Base-by-base conservation (phyloP, 768 basidiomycete species). In the Lactifluus volemus region DNA sequence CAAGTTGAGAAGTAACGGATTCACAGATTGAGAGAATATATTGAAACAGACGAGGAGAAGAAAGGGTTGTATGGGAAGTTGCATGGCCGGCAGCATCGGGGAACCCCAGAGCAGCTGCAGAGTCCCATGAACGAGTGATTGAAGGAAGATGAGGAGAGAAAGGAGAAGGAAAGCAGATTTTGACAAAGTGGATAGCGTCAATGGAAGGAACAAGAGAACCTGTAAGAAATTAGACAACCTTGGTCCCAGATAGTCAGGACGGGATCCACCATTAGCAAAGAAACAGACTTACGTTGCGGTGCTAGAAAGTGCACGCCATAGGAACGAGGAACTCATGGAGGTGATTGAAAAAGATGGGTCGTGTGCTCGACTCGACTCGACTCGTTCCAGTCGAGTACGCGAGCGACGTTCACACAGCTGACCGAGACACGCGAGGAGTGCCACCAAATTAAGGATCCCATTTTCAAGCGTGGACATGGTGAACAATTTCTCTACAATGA, bases 31-130 rank as follows among this genome's bases (percentile, higher is more conserved):
- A 2, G 89, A 82, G 72, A 91, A 92, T 41, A 84, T 79, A 70
- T 93, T 93, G 80, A 93, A 93, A 70, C 83, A 89, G 59, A 92
- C 82, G 52, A 93, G 84, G 47, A 93, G 83, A 38, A 93, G 79
- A 73, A 92, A 89, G 0, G 90, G 85, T 71, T 92, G 90, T 77
- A 91, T 84, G 9, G 91, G 91, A 36, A 92, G 81, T 74, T 93
- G 91, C 58, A 92, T 77, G 61, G 93, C 78, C 14, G 88, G 84
- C 53, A 92, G 78, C 14, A 82, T 80, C 49, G 82, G 76, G 12
- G 88, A 88, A 58, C 83, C 82, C 82, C 84, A 88, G 59, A 89
- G 66, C 45, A 88, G 78, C 60, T 83, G 76, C 68, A 92, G 77
- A 2, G 89, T 89, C 58, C 90, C 89, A 77, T 93, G 91, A 50